Base-by-base conservation (phyloP, 805 yeast species). In the Millerago galiae region DNA sequence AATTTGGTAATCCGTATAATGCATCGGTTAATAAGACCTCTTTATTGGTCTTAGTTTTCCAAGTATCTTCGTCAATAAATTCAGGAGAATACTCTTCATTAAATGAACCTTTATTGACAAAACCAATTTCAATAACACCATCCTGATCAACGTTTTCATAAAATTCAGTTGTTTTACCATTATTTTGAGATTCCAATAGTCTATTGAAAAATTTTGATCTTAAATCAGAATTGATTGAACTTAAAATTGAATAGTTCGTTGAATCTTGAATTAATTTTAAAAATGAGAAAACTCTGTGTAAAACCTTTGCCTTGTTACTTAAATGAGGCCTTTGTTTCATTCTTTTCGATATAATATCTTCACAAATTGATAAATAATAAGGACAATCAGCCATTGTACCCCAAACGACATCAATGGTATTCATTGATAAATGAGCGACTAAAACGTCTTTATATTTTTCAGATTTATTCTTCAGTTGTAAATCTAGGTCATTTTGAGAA, bases 311-410 rank as follows among this genome's bases (percentile, higher is more conserved):
- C 60, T 87, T 87, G 16, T 84, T 71, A 0, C 90, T 80, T 17
- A 87, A 61, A 47, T 74, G 76, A 52, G 81, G 76, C 56, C 88
- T 77, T 41, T 68, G 71, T 35, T 66, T 66, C 81, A 82, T 80
- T 54, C 91, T 77, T 50, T 78, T 74, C 28, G 77, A 75, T 21
- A 88, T 81, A 43, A 85, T 81, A 43, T 74, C 75, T 47, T 86
- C 91, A 64, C 95, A 84, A 53, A 88, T 77, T 42, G 78, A 75
- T 41, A 88, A 68, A 62, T 86, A 86, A 44, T 79, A 73, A 48
- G 77, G 79, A 55, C 95, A 86, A 51, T 84, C 93, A 42, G 83
- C 81, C 90, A 85, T 84, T 1, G 91, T 79, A 3, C 96, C 95
- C 87, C 95, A 83, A 13, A 86, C 90, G 40, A 86, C 81, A 63